Evolutionary conservation across 176 grass and related monocot species (phyloP).

Genomic region (Hordeum vulgare): MorexV3_pseudomolecules_assembly NC_058524.1:407374296-407374795

Average conservation of each 20-base stretch:
- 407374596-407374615: slow-evolving; percentile 8
- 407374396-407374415: slow-evolving; percentile 46
- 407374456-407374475: slow-evolving; percentile 54
- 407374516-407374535: neutral
- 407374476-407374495: neutral
- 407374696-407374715: neutral
- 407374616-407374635: neutral
- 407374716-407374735: neutral
- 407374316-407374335: slow-evolving; percentile 45
- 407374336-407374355: slow-evolving; percentile 49
- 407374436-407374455: slow-evolving; percentile 43
- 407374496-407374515: neutral
- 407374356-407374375: slow-evolving; percentile 44
- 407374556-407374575: neutral
- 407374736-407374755: neutral
- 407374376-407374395: slow-evolving; percentile 39
- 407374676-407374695: neutral
- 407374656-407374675: neutral
- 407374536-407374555: neutral
- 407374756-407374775: neutral
- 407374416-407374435: slow-evolving; percentile 21
- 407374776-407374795: neutral
- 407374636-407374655: neutral
- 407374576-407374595: slow-evolving; percentile 11
- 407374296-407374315: slow-evolving; percentile 40